A percentile compares a stretch with the other conserved stretches of the same genome.
These are phyloP conservation scores for Paecilomyces sp. DNA, from an alignment of 2,329 filamentous ascomycete genomes.

Conservation along the genomic window DNA sequence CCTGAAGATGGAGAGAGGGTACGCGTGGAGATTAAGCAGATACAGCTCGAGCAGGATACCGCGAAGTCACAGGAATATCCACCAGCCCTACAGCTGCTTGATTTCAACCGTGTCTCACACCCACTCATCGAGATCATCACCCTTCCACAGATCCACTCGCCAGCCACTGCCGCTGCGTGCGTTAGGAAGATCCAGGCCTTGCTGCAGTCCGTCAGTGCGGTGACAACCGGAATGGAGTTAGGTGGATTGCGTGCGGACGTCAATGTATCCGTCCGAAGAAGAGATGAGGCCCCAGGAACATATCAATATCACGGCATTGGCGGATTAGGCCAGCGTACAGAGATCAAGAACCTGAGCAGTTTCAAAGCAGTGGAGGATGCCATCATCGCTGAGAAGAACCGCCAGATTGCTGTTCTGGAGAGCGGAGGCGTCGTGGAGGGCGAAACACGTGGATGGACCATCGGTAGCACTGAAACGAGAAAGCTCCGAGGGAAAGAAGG, in stretches of 20 bases:
- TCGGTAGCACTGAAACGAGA: constrained; percentile 74
- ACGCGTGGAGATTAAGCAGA: constrained; percentile 76
- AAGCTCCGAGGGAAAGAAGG: constrained; percentile 87
- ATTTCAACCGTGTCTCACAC: constrained; percentile 88
- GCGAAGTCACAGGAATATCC: constrained; percentile 83
- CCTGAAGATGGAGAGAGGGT: constrained; percentile 64
- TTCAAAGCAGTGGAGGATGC: constrained; percentile 95
- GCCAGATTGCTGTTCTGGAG: constrained; percentile 77
- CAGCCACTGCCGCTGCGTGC: constrained; percentile 77
- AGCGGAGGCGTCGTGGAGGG: constrained; percentile 67
- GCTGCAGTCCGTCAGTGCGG: constrained; percentile 73
- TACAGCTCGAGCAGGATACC: constrained; percentile 97
- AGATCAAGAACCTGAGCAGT: constrained; percentile 95
- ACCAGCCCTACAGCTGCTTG: constrained; percentile 67
- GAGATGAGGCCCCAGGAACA: constrained; percentile 37
- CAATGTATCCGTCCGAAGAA: constrained; percentile 77
- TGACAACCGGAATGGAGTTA: constrained; percentile 85
- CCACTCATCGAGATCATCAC: constrained; percentile 96
- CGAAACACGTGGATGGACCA: constrained; percentile 88
- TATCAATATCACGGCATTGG: constrained; percentile 51
- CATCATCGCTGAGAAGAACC: constrained; percentile 80
- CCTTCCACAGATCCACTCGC: constrained; percentile 77
- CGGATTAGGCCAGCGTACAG: constrained; percentile 75
- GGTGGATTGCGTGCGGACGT: constrained; percentile 89
- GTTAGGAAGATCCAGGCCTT: constrained; percentile 83